Evolutionary conservation across 1,139 yeast species (phyloP), one percentile per base, ranked within the genome.

Genomic region (Candida tunisiensis): DNA sequence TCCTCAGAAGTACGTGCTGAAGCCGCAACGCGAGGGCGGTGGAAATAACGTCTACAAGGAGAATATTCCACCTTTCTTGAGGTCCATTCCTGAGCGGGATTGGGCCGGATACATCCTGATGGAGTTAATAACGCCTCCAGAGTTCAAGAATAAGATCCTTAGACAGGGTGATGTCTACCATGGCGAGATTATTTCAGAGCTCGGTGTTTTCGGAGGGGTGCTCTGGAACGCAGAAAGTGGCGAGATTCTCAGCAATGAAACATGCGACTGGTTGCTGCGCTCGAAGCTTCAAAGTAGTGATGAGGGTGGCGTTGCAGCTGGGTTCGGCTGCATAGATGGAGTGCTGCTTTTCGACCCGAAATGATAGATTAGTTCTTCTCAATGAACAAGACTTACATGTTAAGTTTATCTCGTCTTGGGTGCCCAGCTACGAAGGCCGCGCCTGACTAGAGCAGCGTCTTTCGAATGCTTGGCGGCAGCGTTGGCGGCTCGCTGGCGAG

Each of bases 241-340:
- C 3, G 61, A 67, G 22, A 57, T 77, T 7, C 43, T 68, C 25
- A 47, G 57, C 26, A 88, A 88, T 47, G 68, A 69, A 24, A 66
- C 67, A 38, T 69, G 83, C 1, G 96, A 95, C 5, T 80, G 80
- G 69, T 61, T 88, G 36, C 57, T 88, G 40, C 69, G 98, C 52
- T 80, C 95, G 3, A 88, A 88, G 51, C 69, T 83, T 33, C 74
- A 80, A 38, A 60, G 75, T 3, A 77, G 93, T 31, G 73, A 88
- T 51, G 98, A 88, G 57, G 98, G 98, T 27, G 98, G 98, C 21
- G 95, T 88, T 19, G 96, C 96, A 17, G 96, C 98, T 9, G 98
- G 98, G 0, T 88, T 79, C 53, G 98, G 96, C 8, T 83, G 95
- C 51, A 82, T 88, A 28, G 98, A 88, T 51, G 78, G 85, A 42